Evolutionary conservation across 78 protist species (phyloP).

Genomic region (Protostelium mycophagum): DNA sequence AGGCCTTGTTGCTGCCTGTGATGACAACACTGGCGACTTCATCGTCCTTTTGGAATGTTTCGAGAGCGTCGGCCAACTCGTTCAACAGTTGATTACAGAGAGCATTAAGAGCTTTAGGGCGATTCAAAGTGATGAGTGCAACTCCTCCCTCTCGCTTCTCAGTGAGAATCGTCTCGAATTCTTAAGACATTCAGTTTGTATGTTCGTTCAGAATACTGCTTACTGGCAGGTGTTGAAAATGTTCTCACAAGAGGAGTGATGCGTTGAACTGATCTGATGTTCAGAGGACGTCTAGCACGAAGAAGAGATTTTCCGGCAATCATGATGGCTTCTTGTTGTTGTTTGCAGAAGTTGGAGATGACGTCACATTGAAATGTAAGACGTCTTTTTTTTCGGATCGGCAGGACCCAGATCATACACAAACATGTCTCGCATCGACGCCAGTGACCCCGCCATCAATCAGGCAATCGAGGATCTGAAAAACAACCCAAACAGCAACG

Average conservation of each 20-base stretch:
- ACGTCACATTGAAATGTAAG: background rate
- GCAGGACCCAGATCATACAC: background rate
- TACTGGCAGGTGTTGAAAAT: background rate
- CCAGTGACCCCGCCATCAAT: background rate
- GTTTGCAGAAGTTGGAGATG: background rate
- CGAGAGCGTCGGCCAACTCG: conserved; percentile 63
- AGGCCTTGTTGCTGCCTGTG: conserved; percentile 91
- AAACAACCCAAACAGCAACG: background rate
- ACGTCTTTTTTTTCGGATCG: conserved; percentile 2
- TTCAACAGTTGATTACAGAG: conserved; percentile 69
- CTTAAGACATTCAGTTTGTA: background rate
- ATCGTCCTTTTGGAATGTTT: conserved; percentile 64
- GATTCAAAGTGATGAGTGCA: conserved; percentile 70
- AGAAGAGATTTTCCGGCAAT: background rate
- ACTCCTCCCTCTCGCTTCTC: conserved; percentile 43
- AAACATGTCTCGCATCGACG: background rate
- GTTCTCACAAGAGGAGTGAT: background rate
- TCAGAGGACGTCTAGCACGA: too few relatives aligned
- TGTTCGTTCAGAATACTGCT: too few relatives aligned
- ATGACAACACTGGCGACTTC: conserved; percentile 77
- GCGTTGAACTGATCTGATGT: background rate
- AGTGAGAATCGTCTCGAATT: conserved; percentile 33
- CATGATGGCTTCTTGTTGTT: background rate
- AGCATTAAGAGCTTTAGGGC: conserved; percentile 95
- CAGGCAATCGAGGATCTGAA: background rate